Base-by-base conservation (phyloP, 176 grass and related monocot genomes). In the Pontederia paniculata region DNA sequence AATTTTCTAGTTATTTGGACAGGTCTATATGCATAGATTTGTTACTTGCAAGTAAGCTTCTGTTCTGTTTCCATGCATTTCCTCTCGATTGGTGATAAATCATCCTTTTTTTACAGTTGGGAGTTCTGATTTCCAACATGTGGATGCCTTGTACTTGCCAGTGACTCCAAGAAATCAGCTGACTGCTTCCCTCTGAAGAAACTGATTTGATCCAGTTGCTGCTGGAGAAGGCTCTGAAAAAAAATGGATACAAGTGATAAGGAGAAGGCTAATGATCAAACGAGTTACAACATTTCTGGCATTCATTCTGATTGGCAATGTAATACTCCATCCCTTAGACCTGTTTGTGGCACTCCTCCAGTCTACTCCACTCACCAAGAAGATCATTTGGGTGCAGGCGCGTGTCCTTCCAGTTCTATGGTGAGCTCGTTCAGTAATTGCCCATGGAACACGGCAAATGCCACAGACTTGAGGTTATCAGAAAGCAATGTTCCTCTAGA, bases 181-280 rank as follows among this genome's bases (percentile, higher is more conserved):
- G 12, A 22, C 9, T 12, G 8, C 44, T 22, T 46, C 56, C 47
- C 21, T 6, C 42, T 43, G 5, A 42, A 31, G 25, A 31, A 37
- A 23, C 42, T 17, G 23, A 42, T 62, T 5, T 22, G 43, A 63
- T 46, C 44, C 47, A 23, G 43, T 22, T 23, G 21, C 9, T 47
- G 42, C 18, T 21, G 6, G 15, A 47, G 44, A 37, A 13, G 17
- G 50, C 16, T 47, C 6, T 47, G 37, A 62, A 28, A 31, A 31
- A 31, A 31, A 31, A 64, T 59, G 62, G 54, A 81, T 85, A 75
- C 84, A 68, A 81, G 76, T 62, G 78, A 78, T 72, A 84, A 79
- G 68, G 63, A 44, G 25, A 75, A 70, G 55, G 76, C 65, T 55
- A 71, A 55, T 28, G 71, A 69, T 3, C 63, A 78, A 61, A 12